phyloP scores from a whole-genome alignment of 2,329 filamentous ascomycete species.

The Fusarium proliferatum region DNA sequence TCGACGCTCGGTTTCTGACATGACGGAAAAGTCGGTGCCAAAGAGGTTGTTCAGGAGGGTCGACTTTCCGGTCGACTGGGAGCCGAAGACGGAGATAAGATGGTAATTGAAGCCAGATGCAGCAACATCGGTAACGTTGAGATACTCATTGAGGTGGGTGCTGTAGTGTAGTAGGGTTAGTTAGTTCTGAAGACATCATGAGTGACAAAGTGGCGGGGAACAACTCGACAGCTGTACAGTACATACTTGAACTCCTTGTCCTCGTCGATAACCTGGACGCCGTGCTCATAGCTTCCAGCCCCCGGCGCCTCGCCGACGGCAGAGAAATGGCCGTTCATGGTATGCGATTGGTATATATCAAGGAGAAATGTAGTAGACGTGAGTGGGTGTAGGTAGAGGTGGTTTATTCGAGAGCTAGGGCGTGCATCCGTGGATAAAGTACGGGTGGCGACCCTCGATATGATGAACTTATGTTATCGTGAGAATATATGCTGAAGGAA shows the following conservation, averaged over 20 bases:
- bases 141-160: conserved; percentile 81
- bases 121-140: conserved; percentile 81
- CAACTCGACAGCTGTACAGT: conserved; percentile 47
- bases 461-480: conserved; percentile 10
- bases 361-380: neutral
- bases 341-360: conserved; percentile 40
- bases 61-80: conserved; percentile 98
- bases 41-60: conserved; percentile 97
- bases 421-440: conserved; percentile 35
- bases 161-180: conserved; percentile 56
- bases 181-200: conserved; percentile 28
- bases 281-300: conserved; percentile 83
- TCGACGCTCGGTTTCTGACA: conserved; percentile 92
- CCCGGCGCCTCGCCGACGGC: conserved; percentile 74
- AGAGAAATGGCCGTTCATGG: conserved; percentile 85
- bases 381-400: conserved; percentile 9
- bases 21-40: conserved; percentile 95
- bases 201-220: conserved; percentile 13
- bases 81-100: conserved; percentile 98
- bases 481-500: conserved; percentile 4
- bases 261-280: conserved; percentile 91
- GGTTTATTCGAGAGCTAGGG: conserved; percentile 24
- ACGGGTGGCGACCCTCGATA: conserved; percentile 29
- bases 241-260: conserved; percentile 97
- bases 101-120: conserved; percentile 98